Percentiles rank a stretch among this genome's conserved stretches.
These are phyloP conservation scores for Zymoseptoria passerinii DNA, from an alignment of 2,329 filamentous ascomycete species.

Conservation along the genomic window DNA sequence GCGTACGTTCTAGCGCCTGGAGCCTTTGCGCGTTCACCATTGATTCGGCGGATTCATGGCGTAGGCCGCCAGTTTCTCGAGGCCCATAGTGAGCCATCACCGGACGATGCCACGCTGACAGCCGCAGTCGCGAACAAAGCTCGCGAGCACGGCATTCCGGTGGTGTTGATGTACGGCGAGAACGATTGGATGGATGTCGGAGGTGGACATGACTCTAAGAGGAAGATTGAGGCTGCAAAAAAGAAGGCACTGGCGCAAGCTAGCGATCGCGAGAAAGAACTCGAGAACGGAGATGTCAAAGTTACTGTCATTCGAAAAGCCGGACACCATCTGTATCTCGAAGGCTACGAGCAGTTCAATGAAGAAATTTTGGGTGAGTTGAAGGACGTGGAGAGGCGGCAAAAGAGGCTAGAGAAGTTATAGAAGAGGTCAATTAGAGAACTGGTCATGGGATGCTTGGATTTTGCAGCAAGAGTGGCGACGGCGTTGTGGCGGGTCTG, in stretches of 20 bases:
- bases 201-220: slow-evolving; percentile 70
- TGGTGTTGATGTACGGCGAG: slow-evolving; percentile 94
- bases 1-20: slow-evolving; percentile 89
- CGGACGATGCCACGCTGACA: slow-evolving; percentile 54
- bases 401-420: slow-evolving; percentile 21
- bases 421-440: neutral
- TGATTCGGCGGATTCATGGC: slow-evolving; percentile 78
- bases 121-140: slow-evolving; percentile 54
- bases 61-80: slow-evolving; percentile 64
- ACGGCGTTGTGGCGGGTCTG: neutral
- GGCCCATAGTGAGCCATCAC: slow-evolving; percentile 21
- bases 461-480: neutral
- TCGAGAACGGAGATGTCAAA: slow-evolving; percentile 72
- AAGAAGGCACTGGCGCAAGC: slow-evolving; percentile 52
- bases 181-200: slow-evolving; percentile 98
- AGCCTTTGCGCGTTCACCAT: slow-evolving; percentile 77
- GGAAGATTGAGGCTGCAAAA: slow-evolving; percentile 66
- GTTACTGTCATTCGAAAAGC: slow-evolving; percentile 68
- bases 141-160: slow-evolving; percentile 55
- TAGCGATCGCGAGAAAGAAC: slow-evolving; percentile 55
- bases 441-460: neutral
- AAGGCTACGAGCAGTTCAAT: slow-evolving; percentile 64
- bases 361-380: slow-evolving; percentile 57
- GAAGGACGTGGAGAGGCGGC: slow-evolving; percentile 48
- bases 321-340: slow-evolving; percentile 65